phyloP scores from a whole-genome alignment of 2,329 filamentous ascomycete species.

The Colletotrichum viniferum region DNA sequence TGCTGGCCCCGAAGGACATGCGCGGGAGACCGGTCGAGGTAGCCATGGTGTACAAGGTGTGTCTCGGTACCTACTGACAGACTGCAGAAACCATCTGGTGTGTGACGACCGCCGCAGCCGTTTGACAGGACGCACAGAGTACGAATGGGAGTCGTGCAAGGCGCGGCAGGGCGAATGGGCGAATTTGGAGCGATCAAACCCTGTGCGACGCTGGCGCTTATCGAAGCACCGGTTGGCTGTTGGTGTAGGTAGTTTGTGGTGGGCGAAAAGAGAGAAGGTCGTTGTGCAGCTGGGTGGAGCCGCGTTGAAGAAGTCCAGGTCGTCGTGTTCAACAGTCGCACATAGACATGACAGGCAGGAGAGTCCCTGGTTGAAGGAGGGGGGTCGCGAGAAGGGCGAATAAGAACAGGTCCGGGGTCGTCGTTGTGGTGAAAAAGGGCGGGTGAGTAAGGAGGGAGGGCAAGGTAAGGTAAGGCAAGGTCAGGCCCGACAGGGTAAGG shows the following conservation, averaged over 20 bases:
- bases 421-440: constrained; percentile 5
- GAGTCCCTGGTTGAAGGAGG: constrained; percentile 9
- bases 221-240: not conserved
- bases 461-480: constrained; percentile 4
- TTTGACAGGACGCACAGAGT: not conserved
- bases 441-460: constrained; percentile 8
- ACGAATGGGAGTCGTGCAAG: constrained; percentile 3
- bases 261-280: not conserved
- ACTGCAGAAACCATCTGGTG: constrained; percentile 13
- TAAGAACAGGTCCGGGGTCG: constrained; percentile 9
- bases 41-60: constrained; percentile 20
- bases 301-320: not conserved
- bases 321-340: constrained; percentile 7
- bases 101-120: constrained; percentile 13
- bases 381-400: constrained; percentile 5
- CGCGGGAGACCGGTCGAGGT: constrained; percentile 20
- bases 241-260: not conserved
- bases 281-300: not conserved
- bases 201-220: constrained; percentile 14
- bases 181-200: not conserved
- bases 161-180: not conserved
- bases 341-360: constrained; percentile 19
- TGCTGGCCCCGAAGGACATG: constrained; percentile 22
- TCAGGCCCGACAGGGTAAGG: constrained; percentile 14
- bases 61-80: not conserved